Base-by-base conservation (phyloP, 2,329 filamentous ascomycete species). In the Arthrobotrys pseudoclavata region DNA sequence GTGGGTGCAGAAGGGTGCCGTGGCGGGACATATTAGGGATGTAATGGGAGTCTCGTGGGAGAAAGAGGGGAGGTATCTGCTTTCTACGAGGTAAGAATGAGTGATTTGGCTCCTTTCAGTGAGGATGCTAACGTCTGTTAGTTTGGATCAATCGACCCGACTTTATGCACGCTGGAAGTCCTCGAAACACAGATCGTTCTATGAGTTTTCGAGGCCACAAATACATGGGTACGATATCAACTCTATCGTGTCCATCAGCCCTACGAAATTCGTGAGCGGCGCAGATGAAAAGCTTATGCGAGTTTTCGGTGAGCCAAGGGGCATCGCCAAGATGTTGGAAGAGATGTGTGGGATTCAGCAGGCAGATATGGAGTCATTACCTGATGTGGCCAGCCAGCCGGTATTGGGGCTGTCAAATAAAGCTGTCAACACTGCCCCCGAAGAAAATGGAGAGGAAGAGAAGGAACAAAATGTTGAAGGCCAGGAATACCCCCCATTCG, bases 191-290 rank as follows among this genome's bases (percentile, higher is more conserved):
- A 69, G 79, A 47, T 93, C 93, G 10, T 99, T 96, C 96, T 95
- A 98, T 84, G 96, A 99, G 83, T 94, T 98, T 86, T 91, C 94
- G 0, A 88, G 96, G 61, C 96, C 96, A 3, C 96, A 99, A 83
- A 99, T 99, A 80, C 96, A 99, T 83, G 96, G 96, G 42, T 99
- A 99, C 83, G 95, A 99, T 83, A 87, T 99, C 68, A 99, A 98
- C 85, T 98, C 96, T 83, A 90, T 98, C 79, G 92, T 94, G 82
- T 88, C 90, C 0, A 86, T 97, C 4, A 90, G 89, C 6, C 84
- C 88, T 6, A 87, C 89, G 6, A 91, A 91, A 80, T 99, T 99
- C 82, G 91, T 98, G 22, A 97, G 94, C 1, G 96, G 96, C 5
- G 96, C 96, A 2, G 96, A 99, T 80, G 96, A 99, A 86, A 99